Base-by-base conservation (phyloP, 2,329 filamentous ascomycete species). In the Calonectria montana region DNA sequence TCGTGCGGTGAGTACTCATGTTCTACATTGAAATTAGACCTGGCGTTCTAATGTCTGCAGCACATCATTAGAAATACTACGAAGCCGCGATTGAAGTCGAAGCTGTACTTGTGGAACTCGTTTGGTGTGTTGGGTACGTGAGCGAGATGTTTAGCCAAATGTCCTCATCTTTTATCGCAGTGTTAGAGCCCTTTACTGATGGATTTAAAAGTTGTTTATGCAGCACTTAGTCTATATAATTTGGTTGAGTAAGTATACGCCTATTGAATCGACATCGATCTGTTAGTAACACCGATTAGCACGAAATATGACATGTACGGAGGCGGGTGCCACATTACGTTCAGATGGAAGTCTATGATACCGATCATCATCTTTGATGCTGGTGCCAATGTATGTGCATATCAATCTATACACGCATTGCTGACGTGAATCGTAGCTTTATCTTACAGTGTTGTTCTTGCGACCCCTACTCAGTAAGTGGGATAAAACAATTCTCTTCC, bases 271-370 rank as follows among this genome's bases (percentile, higher is more conserved):
- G 18, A 12, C n/a, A 35, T 9, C 3, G 5, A 16, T 8, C 53
- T 23, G 4, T 59, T 31, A 37, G 4, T 43, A n/a, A 57, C 21
- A 39, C 18, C 10, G 7, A 39, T 39, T 27, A 59, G 53, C 10
- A 23, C 53, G 2, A 59, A 23, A 3, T 59, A 59, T 23, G 53
- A 59, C 37, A 7, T 59, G 6, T 59, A 59, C 25, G 53, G 53
- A 25, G 53, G 53, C 1, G 53, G 53, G 10, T 59, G 53, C 6
- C 53, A 37, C 21, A 59, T 59, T 9, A 59, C 53, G 2, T 59
- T 59, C 35, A 21, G 37, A n/a, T 59, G 53, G 53, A 37, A 59
- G 21, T 59, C 53, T 10, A 59, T 59, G 53, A 59, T 59, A 10
- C 53, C 35, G 3, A 59, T 59, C 4, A 59, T 59, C 5, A 23